Base-by-base conservation (phyloP, 2,329 filamentous ascomycete genomes). In the Talaromyces sp. region DNA sequence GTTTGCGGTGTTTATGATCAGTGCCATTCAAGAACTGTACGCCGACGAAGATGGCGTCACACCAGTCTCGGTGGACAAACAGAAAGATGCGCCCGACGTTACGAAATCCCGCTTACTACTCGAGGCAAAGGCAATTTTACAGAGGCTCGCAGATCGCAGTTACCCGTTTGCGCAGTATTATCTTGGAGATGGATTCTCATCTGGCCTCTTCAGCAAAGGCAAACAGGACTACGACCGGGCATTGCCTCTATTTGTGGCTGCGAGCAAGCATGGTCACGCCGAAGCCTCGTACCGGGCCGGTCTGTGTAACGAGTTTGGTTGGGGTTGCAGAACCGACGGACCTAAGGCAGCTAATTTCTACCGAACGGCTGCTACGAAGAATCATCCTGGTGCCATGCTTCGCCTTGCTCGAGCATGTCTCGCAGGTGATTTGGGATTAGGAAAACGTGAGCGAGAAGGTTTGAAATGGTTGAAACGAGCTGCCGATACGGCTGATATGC, bases 131-230 rank as follows among this genome's bases (percentile, higher is more conserved):
- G 88, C 89, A 67, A 97, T 98, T 72, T 81, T 99, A 52, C 92
- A 96, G 78, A 90, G 89, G 68, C 84, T 98, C 61, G 86, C 93
- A 19, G 94, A 93, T 78, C 89, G 88, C 65, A 92, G 92, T 54
- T 97, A 97, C 76, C 95, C 95, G 0, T 98, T 97, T 77, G 95
- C 95, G 3, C 95, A 99, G 77, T 99, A 99, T 80, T 98, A 98
- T 76, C 87, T 99, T 13, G 95, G 89, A 22, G 95, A 99, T 75
- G 95, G 95, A 1, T 97, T 92, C 75, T 92, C 93, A 2, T 97
- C 94, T 6, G 95, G 95, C 0, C 83, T 99, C 27, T 98, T 99
- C 79, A 96, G 88, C 80, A 98, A 97, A 78, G 92, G 92, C 67
- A 96, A 94, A 74, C 89, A 92, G 72, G 95, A 99, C 75, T 90